phyloP scores from a whole-genome alignment of 108 stramenopile genomes.

The Cyclotella cryptica region DNA sequence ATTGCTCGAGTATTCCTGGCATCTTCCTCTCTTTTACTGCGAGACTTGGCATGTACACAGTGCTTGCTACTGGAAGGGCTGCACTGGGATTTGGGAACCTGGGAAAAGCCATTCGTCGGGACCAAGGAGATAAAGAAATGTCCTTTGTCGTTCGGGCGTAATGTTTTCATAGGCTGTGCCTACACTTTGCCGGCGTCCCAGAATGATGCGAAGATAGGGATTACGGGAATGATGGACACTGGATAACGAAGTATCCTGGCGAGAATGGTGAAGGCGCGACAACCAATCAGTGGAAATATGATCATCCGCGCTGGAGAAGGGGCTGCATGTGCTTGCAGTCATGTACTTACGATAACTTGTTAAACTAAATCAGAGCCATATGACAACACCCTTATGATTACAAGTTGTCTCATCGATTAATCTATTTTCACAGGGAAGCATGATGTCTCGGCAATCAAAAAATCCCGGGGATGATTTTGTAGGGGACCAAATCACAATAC shows the following conservation, averaged over 20 bases:
- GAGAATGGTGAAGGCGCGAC: background rate
- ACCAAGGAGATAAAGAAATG: background rate
- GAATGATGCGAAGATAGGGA: too few relatives aligned
- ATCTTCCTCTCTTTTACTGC: slow-evolving; percentile 72
- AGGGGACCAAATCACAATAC: slow-evolving; percentile 91
- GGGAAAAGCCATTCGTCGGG: slow-evolving; percentile 43
- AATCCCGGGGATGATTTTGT: slow-evolving; percentile 88
- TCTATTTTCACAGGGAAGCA: background rate
- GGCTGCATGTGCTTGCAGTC: background rate
- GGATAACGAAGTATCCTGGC: too few relatives aligned
- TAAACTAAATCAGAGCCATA: background rate
- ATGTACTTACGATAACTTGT: background rate
- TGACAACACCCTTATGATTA: background rate
- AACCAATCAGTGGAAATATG: background rate
- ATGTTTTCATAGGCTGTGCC: background rate
- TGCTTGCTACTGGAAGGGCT: slow-evolving; percentile 47
- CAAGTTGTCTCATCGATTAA: background rate
- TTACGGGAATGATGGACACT: too few relatives aligned
- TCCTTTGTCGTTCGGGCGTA: background rate
- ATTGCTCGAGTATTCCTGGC: slow-evolving; percentile 45
- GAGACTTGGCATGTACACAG: slow-evolving; percentile 65
- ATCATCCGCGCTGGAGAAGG: background rate
- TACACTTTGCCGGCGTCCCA: too few relatives aligned
- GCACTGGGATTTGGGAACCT: slow-evolving; percentile 57
- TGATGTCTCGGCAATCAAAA: background rate